These are phyloP conservation scores for Aspergillus bombycis DNA, from an alignment of 2,329 filamentous ascomycete species.

Conservation along the genomic window DNA sequence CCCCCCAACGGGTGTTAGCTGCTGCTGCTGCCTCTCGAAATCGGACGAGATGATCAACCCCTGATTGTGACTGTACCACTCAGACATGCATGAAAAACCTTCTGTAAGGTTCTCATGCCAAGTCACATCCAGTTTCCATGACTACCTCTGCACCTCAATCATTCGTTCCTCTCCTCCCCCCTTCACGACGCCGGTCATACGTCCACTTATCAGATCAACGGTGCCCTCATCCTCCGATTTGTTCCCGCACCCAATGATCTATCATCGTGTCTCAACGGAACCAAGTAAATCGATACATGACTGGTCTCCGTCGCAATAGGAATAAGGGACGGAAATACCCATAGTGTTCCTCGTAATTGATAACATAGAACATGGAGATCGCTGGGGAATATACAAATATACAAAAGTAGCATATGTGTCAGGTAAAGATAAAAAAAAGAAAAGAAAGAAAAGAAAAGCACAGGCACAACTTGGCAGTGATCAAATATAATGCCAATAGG, in stretches of 20 bases:
- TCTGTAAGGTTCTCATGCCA: background rate
- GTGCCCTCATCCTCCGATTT: background rate
- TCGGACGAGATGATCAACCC: background rate
- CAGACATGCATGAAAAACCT: background rate
- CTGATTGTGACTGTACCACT: background rate
- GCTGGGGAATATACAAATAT: conserved; percentile 10
- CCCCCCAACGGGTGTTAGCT: background rate
- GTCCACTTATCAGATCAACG: background rate
- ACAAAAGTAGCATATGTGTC: background rate
- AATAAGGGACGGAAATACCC: background rate
- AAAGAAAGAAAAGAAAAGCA: background rate
- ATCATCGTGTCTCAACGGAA: conserved; percentile 6
- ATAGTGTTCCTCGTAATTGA: background rate
- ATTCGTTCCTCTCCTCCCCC: background rate
- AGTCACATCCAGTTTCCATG: background rate
- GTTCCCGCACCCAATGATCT: conserved; percentile 4
- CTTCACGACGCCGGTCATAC: no score
- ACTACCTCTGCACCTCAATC: background rate
- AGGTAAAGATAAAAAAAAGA: background rate
- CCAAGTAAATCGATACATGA: conserved; percentile 3
- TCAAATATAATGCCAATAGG: background rate
- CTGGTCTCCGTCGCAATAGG: background rate
- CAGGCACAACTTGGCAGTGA: background rate
- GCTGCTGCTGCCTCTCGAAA: background rate
- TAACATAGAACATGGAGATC: conserved; percentile 2